Evolutionary conservation across 116 monocot genomes (phyloP).

Genomic region (Phalaenopsis hybrid): DNA sequence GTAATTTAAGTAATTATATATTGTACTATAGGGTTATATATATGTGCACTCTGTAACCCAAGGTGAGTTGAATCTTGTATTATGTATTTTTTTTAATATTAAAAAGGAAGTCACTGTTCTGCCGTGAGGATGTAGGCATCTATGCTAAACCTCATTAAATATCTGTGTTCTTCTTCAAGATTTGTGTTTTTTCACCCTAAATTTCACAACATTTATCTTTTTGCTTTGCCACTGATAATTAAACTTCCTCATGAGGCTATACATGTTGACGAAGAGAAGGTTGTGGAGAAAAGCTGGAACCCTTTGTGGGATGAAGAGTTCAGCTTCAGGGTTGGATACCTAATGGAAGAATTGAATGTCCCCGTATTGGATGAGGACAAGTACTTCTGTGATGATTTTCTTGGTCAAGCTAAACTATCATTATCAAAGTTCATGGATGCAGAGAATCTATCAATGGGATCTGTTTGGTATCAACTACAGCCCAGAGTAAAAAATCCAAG

Average conservation of each 20-base stretch:
- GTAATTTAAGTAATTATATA: too few species aligned
- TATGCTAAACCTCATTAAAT: too few species aligned
- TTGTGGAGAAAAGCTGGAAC: slow-evolving; percentile 52
- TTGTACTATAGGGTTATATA: too few species aligned
- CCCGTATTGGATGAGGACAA: slow-evolving; percentile 74
- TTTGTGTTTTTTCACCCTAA: too few species aligned
- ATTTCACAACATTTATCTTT: too few species aligned
- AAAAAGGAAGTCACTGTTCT: too few species aligned
- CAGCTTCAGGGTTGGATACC: slow-evolving; percentile 59
- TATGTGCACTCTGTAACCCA: too few species aligned
- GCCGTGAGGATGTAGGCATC: too few species aligned
- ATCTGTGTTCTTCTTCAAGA: too few species aligned
- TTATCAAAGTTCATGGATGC: slow-evolving; percentile 53
- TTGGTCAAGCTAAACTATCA: slow-evolving; percentile 57
- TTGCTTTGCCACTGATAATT: not conserved
- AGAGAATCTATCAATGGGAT: slow-evolving; percentile 43
- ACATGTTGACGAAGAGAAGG: slow-evolving; percentile 66
- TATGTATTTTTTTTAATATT: too few species aligned
- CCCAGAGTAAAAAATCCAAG: slow-evolving; percentile 63
- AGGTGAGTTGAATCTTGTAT: too few species aligned
- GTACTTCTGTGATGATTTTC: slow-evolving; percentile 64
- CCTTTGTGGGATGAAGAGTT: slow-evolving; percentile 87
- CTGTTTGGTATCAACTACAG: slow-evolving; percentile 64
- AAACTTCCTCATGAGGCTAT: slow-evolving; percentile 39
- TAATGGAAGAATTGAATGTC: slow-evolving; percentile 49